Evolutionary conservation across 1,284 basidiomycete species (phyloP).

Genomic region (Trichosporon sp.): DNA sequence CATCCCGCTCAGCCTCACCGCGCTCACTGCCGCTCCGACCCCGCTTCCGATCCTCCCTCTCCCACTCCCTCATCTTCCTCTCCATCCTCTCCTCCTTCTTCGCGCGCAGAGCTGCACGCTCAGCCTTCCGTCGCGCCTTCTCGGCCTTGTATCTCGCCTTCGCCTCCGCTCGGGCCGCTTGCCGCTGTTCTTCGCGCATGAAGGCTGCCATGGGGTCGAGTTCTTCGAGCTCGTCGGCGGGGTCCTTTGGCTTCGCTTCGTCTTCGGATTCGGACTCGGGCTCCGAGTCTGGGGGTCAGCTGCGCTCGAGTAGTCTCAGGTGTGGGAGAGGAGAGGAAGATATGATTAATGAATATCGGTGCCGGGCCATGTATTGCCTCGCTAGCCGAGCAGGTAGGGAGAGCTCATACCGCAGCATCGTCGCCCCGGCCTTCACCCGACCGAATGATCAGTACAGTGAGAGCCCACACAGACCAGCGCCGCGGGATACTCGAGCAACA

Average conservation of each 20-base stretch:
- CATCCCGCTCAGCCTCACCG: no score
- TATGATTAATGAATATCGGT: no score
- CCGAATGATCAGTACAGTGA: no score
- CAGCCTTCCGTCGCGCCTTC: slow-evolving; percentile 60
- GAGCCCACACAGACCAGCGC: no score
- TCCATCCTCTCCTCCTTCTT: slow-evolving; percentile 32
- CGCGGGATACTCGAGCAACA: no score
- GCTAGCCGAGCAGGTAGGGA: no score
- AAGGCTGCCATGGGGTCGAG: slow-evolving; percentile 98
- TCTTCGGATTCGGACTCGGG: slow-evolving; percentile 28
- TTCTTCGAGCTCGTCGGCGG: slow-evolving; percentile 71
- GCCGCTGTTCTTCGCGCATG: slow-evolving; percentile 49
- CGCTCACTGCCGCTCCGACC: slow-evolving; percentile 6
- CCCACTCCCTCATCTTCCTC: slow-evolving; percentile 9
- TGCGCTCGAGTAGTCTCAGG: neutral
- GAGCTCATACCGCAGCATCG: no score
- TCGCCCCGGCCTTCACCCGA: no score
- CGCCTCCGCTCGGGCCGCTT: slow-evolving; percentile 55
- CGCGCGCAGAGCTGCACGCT: slow-evolving; percentile 52
- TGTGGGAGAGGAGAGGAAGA: neutral
- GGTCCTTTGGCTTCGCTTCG: slow-evolving; percentile 54
- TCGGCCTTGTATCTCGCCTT: slow-evolving; percentile 64
- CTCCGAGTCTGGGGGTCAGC: slow-evolving; percentile 21
- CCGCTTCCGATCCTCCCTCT: slow-evolving; percentile 3
- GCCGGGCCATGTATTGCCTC: no score